Percentiles rank a stretch among this genome's conserved stretches.
phyloP scores from a whole-genome alignment of 371 early-diverging fungal genomes.

The Zopfochytrium polystomum region DNA sequence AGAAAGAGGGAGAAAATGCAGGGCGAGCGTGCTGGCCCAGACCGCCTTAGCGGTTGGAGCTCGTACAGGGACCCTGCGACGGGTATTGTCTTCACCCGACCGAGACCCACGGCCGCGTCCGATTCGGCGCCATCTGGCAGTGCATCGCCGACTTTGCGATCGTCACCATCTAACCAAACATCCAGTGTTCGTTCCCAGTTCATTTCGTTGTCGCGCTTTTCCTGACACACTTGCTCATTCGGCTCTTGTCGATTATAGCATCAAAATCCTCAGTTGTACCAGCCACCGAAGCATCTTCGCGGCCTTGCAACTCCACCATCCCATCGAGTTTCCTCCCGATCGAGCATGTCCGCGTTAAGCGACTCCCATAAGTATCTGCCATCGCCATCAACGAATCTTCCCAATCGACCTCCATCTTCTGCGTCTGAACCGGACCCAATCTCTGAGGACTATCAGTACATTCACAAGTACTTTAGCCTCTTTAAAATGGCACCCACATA shows the following conservation, averaged over 20 bases:
- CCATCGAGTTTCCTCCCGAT: not conserved
- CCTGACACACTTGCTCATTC: too few relatives aligned
- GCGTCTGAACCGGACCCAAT: not conserved
- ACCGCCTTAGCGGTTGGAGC: not conserved
- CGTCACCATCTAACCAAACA: not conserved
- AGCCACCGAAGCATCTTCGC: not conserved
- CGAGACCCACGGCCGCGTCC: not conserved
- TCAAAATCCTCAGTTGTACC: too few relatives aligned
- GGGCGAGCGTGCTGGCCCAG: too few relatives aligned
- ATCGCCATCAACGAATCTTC: not conserved
- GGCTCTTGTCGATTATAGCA: too few relatives aligned
- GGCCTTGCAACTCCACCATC: not conserved
- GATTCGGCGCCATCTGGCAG: too few relatives aligned
- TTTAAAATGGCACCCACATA: constrained; percentile 10
- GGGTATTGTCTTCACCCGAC: not conserved
- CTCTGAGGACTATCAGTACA: constrained; percentile 6
- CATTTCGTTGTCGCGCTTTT: too few relatives aligned
- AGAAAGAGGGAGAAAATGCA: too few relatives aligned
- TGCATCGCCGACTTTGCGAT: too few relatives aligned
- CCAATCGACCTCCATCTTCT: not conserved
- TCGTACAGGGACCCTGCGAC: not conserved
- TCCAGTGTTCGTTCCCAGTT: not conserved
- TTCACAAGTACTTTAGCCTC: constrained; percentile 14
- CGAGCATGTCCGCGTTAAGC: not conserved
- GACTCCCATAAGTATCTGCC: not conserved